Percentiles rank a stretch among this genome's conserved stretches.
Evolutionary conservation across 305 asterid genomes (phyloP).

Genomic region (Fraxinus nigra): DNA sequence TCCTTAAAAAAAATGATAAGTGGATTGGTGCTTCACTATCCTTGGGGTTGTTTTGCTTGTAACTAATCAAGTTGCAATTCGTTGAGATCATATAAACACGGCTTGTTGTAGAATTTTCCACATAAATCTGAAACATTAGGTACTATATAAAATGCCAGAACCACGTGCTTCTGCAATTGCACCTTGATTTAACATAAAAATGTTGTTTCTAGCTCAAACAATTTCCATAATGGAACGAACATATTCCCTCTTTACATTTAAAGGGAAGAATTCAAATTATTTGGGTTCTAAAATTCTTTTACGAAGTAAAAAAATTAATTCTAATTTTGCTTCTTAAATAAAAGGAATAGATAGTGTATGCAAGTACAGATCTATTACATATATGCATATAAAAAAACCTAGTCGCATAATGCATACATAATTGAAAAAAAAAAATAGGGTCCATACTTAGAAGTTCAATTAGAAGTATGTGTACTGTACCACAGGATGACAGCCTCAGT

Average conservation of each 20-base stretch:
- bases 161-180: not conserved
- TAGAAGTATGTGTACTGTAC: constrained; percentile 23
- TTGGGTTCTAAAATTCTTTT: not conserved
- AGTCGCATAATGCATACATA: not conserved
- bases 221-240: not conserved
- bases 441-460: not conserved
- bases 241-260: not conserved
- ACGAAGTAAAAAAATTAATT: not conserved
- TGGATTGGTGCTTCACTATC: not conserved
- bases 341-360: not conserved
- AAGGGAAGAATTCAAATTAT: not conserved
- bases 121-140: not conserved
- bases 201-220: not conserved
- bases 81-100: not conserved
- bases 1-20: not conserved
- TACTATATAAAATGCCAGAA: not conserved
- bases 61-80: not conserved
- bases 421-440: not conserved
- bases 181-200: not conserved
- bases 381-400: not conserved
- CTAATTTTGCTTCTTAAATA: not conserved
- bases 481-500: constrained; percentile 70
- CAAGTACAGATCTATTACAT: not conserved
- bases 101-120: not conserved
- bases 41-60: not conserved